Conservation (phyloP, 176 grass and related monocot species). For the Triticum timopheevii region DNA sequence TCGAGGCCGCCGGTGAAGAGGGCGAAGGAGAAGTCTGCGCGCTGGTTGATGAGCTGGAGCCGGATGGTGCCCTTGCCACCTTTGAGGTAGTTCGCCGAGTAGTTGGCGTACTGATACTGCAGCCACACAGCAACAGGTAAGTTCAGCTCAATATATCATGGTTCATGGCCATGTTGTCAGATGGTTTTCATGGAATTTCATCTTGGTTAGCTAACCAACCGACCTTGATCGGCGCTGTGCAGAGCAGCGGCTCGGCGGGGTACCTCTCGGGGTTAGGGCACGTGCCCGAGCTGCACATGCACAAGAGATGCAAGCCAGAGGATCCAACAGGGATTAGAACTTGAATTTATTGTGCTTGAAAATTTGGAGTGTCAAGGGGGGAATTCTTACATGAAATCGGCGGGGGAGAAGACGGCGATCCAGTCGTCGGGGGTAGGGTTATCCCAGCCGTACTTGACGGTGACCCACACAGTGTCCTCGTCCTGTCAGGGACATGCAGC, state of each 20-base stretch:
- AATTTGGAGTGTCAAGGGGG: background rate
- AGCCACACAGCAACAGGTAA: background rate
- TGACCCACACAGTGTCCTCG: constrained; percentile 69
- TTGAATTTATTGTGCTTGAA: background rate
- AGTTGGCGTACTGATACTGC: constrained; percentile 79
- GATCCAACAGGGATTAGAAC: background rate
- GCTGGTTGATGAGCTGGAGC: constrained; percentile 81
- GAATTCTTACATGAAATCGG: constrained; percentile 54
- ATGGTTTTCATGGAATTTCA: background rate
- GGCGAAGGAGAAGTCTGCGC: constrained; percentile 75
- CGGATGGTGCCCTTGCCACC: constrained; percentile 51
- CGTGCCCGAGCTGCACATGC: constrained; percentile 37
- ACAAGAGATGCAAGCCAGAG: background rate
- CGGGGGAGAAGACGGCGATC: constrained; percentile 88
- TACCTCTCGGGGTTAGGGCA: constrained; percentile 45
- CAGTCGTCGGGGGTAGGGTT: constrained; percentile 56
- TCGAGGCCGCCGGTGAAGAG: constrained; percentile 74
- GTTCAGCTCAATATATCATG: background rate
- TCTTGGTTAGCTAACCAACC: background rate
- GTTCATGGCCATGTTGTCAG: background rate
- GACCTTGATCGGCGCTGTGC: constrained; percentile 89
- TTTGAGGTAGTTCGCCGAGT: constrained; percentile 45
- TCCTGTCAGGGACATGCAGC: constrained; percentile 31
- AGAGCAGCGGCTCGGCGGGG: constrained; percentile 54
- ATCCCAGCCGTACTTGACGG: constrained; percentile 42